Base-by-base conservation (phyloP, 768 basidiomycete genomes). In the Pulveroboletus ravenelii region DNA sequence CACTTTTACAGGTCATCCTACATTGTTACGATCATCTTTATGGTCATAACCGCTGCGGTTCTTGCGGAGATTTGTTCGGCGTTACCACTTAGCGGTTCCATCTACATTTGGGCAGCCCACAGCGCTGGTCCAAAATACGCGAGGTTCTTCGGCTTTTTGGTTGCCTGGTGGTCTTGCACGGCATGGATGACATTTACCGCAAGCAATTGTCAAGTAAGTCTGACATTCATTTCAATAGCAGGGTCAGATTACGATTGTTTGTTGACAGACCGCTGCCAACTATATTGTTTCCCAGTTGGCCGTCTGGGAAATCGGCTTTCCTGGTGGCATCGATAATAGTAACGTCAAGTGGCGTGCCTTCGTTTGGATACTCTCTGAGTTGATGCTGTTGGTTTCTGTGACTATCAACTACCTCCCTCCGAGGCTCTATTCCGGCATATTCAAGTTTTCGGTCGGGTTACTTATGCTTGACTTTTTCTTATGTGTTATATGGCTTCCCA, bases 141-240 rank as follows among this genome's bases (percentile, higher is more conserved):
- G 3, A 78, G 93, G 32, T 87, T 94, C 68, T 80, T 91, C 56
- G 92, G 90, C 1, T 92, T 93, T 70, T 67, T 91, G 49, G 92
- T 93, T 14, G 92, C 92, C 29, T 95, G 89, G 87, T 95, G 92
- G 92, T 76, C 89, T 13, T 85, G 84, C 51, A 93, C 91, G 1
- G 93, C 92, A n/a, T 95, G 93, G 93, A 92, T 92, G 80, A 94
- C 93, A 0, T 95, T 93, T 59, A 77, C 83, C 36, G 93, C 93
- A 9, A 81, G 87, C 25, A 93, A 91, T 62, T 91, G 88, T 51
- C 90, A 93, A 73, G 92, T 86, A 40, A 32, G 78, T 27, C 14
- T 10, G 15, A 52, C 1, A 41, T 42, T 39, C 23, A 27, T 50
- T 27, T 34, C 20, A 14, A 31, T 10, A 5, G 14, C 6, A 27